Conservation (phyloP, 257 asterid genomes). For the Gynochthodes officinalis region DNA sequence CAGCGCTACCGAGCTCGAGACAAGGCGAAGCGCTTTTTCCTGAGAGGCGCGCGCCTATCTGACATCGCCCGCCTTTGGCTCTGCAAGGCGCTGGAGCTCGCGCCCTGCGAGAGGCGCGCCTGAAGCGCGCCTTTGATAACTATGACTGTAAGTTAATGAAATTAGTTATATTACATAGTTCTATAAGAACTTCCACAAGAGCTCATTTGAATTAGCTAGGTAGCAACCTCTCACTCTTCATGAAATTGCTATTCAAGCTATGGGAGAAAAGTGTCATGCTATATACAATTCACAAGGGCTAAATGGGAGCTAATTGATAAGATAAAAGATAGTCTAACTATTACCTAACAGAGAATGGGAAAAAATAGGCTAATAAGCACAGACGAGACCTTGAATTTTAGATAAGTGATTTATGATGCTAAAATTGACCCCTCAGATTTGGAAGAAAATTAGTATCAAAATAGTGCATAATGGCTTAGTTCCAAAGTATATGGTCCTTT, state of each 20-base stretch:
- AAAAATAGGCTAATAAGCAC: not conserved
- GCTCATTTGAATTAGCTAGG: not conserved
- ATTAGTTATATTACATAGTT: too few relatives aligned
- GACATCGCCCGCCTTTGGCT: too few relatives aligned
- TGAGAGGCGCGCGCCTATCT: too few relatives aligned
- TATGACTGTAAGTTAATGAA: not conserved
- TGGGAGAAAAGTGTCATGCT: not conserved
- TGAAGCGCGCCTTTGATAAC: too few relatives aligned
- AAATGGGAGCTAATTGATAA: not conserved
- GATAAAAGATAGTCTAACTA: not conserved
- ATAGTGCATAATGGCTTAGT: not conserved
- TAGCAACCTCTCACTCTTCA: not conserved
- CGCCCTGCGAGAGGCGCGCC: too few relatives aligned
- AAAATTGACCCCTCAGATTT: too few relatives aligned
- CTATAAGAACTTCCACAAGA: not conserved
- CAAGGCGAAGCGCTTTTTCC: too few relatives aligned
- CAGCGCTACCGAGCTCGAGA: too few relatives aligned
- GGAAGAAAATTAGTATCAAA: not conserved
- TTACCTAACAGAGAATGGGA: not conserved
- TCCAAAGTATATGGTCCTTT: conserved; percentile 10
- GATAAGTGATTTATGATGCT: not conserved
- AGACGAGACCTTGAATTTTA: not conserved
- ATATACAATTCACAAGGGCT: not conserved
- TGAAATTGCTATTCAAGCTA: not conserved
- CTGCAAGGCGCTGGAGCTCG: too few relatives aligned